Evolutionary conservation across 2,329 filamentous ascomycete genomes (phyloP).

Genomic region (Pseudocercospora vitis): DNA sequence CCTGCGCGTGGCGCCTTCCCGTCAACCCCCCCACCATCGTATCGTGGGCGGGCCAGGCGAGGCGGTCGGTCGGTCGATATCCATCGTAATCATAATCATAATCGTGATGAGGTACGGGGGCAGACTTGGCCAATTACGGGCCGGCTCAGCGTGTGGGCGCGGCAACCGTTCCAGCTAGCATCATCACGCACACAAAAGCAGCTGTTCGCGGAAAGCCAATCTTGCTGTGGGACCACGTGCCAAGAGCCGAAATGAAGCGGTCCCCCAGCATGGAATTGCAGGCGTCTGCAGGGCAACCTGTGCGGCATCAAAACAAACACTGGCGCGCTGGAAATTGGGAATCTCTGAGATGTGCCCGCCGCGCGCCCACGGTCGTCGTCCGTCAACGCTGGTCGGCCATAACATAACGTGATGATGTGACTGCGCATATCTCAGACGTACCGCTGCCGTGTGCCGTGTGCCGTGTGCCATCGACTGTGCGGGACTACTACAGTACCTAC

Average conservation of each 20-base stretch:
- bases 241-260: conserved; percentile 28
- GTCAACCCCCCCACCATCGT: not conserved
- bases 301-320: conserved; percentile 19
- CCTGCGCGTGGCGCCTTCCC: not conserved
- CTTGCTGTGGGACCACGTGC: conserved; percentile 22
- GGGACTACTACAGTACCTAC: too few relatives aligned
- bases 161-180: conserved; percentile 12
- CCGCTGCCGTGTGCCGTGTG: conserved; percentile 8
- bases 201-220: conserved; percentile 12
- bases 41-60: not conserved
- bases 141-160: conserved; percentile 8
- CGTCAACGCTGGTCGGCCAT: not conserved
- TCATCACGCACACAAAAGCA: conserved; percentile 7
- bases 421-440: conserved; percentile 2
- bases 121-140: conserved; percentile 25
- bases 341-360: not conserved
- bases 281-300: conserved; percentile 14
- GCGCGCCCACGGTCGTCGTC: not conserved
- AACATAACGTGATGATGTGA: not conserved
- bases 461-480: not conserved
- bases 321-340: not conserved
- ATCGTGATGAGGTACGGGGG: too few relatives aligned
- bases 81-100: conserved; percentile 12
- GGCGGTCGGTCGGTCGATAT: conserved; percentile 18
- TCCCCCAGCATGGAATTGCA: conserved; percentile 13